Percentiles rank a stretch among this genome's conserved stretches.
Evolutionary conservation across 495 filamentous ascomycete genomes (phyloP).

Genomic region (Penicillium macrosclerotiorum): DNA sequence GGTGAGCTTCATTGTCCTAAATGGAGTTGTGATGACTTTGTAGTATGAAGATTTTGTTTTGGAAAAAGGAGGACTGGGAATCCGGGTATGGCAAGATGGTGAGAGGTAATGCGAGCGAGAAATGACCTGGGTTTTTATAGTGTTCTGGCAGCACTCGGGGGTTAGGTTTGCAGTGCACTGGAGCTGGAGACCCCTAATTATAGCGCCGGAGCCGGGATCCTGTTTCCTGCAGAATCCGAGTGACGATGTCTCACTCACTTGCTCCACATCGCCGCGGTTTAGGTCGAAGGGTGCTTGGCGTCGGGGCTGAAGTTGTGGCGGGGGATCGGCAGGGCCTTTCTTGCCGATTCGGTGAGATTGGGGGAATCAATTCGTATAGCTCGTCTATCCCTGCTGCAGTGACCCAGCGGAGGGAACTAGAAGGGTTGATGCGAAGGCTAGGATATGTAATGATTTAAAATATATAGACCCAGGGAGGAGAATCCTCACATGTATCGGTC

Average conservation of each 20-base stretch:
- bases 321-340: conserved; percentile 13
- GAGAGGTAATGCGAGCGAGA: not conserved
- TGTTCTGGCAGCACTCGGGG: not conserved
- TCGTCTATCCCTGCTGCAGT: too few species aligned
- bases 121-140: conserved; percentile 5
- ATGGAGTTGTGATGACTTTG: conserved; percentile 4
- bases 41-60: not conserved
- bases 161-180: not conserved
- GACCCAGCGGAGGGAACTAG: too few species aligned
- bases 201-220: conserved; percentile 3
- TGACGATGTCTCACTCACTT: conserved; percentile 19
- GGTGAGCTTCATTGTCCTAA: conserved; percentile 41
- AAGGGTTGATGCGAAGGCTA: too few species aligned
- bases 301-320: conserved; percentile 4
- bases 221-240: conserved; percentile 7
- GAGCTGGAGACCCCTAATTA: conserved; percentile 12
- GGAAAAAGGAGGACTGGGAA: not conserved
- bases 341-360: too few species aligned
- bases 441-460: too few species aligned
- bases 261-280: conserved; percentile 17
- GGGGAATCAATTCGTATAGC: too few species aligned
- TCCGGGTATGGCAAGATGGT: too few species aligned
- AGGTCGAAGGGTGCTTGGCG: conserved; percentile 14
- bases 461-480: too few species aligned
- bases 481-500: too few species aligned